Base-by-base conservation (phyloP, 768 basidiomycete genomes). In the Dioszegia crocea region DNA sequence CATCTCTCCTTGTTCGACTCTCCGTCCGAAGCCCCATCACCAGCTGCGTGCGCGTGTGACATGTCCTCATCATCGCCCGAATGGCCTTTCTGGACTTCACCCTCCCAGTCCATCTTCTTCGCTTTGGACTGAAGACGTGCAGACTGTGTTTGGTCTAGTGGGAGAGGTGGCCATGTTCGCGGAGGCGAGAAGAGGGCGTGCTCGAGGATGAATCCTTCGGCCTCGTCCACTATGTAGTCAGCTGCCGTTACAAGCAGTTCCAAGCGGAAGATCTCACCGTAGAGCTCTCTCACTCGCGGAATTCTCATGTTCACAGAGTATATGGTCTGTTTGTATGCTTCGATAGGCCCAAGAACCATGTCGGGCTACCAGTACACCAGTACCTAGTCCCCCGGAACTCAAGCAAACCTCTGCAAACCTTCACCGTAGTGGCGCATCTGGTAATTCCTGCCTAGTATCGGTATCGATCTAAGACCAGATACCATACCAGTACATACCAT, bases 1-100 rank as follows among this genome's bases (percentile, higher is more conserved):
- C 92, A 97, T 65, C 85, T 80, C 23, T 86, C 84, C 47, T 41
- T 54, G 40, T 73, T 64, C 44, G 82, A 83, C 4, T 81, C 79
- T 0, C 78, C 73, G 2, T 80, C 80, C 4, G 76, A 80, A 2
- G 73, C 31, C 1, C 33, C 36, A 21, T 30, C 49, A 31, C 14
- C 43, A 60, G 55, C 21, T 36, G 21, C 33, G 21, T 55, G 31
- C 36, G 11, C 33, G 12, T 46, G 24, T 23, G 29, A 38, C 31
- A 59, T 62, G 21, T 59, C 47, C n/a, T 61, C 56, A 40, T 67
- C 68, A 36, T 67, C 66, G 9, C 49, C 49, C 24, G 33, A 11
- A 27, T 64, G 66, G 38, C 65, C 60, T 24, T 48, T 44, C 3
- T 47, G 10, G 3, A 64, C 58, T 57, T 69, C 68, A 21, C 54